Base-by-base conservation (phyloP, 2,329 filamentous ascomycete species). In the Alternaria brassicicola region DNA sequence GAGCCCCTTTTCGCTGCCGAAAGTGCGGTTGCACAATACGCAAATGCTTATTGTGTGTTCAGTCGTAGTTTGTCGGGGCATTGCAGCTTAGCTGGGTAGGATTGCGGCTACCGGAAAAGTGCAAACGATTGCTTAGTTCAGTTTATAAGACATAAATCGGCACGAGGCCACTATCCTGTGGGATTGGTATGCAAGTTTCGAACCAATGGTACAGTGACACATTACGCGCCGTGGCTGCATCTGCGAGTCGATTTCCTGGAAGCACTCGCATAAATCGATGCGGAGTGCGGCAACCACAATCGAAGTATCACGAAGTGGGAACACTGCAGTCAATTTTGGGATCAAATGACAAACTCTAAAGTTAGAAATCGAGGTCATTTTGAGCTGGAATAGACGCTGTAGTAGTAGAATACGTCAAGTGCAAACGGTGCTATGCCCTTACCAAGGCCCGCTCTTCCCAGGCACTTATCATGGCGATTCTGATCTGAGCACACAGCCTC, bases 181-280 rank as follows among this genome's bases (percentile, higher is more conserved):
- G 25, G 42, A 28, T 3, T 35, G 26, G 3, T 31, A n/a, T 42
- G 19, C 35, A 7, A 19, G 2, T 35, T 42, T 41, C 2, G 52
- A 42, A 54, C 52, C 35, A 54, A 54, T 54, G 6, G 15, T 48
- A 41, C 9, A 48, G 21, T 48, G 52, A 54, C 43, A 54, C 43
- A 48, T 54, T 30, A 54, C 52, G 52, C 52, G 52, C 52, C 41
- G 43, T 54, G 35, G 43, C 52, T 54, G 35, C 43, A 28, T 42
- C 52, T 48, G 35, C 43, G 35, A 35, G 19, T 21, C 10, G 13
- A 15, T 25, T 33, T 46, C 42, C 30, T 35, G 19, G 43, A 33
- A 26, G 35, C 33, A 35, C 52, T 21, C 35, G 15, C 35, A 48
- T 48, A 6, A 13, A 47, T 35, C 42, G 9, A 42, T 15, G 15